phyloP scores from a whole-genome alignment of 495 filamentous ascomycete genomes.

The Penicillium malachiteum region DNA sequence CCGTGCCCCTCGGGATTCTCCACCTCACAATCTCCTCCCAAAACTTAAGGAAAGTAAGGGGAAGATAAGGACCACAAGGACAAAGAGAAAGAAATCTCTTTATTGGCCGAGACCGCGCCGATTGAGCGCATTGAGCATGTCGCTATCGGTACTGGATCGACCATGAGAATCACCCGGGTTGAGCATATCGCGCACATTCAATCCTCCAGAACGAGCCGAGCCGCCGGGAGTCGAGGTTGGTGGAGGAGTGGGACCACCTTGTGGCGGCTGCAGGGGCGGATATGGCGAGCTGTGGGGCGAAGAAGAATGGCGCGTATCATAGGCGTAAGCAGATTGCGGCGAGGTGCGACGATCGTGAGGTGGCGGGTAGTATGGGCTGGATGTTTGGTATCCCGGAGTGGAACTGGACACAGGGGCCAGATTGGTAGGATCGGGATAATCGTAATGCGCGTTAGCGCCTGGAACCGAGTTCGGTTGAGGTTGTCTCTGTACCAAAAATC shows the following conservation, averaged over 20 bases:
- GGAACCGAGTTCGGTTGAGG: conserved; percentile 18
- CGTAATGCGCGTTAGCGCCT: conserved; percentile 48
- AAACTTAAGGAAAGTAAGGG: too few relatives aligned
- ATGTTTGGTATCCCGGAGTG: conserved; percentile 47
- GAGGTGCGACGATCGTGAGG: conserved; percentile 48
- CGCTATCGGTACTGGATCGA: conserved; percentile 54
- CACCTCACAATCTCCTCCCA: too few relatives aligned
- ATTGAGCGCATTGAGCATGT: conserved; percentile 57
- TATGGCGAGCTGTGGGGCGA: conserved; percentile 52
- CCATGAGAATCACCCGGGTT: conserved; percentile 45
- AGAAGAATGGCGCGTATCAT: conserved; percentile 49
- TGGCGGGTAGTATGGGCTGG: conserved; percentile 47
- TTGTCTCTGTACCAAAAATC: conserved; percentile 34
- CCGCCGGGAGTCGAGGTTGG: conserved; percentile 36
- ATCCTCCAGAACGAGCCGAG: conserved; percentile 38
- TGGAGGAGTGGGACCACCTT: conserved; percentile 14
- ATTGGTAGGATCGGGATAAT: conserved; percentile 56
- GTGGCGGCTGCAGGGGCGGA: conserved; percentile 38
- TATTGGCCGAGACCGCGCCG: conserved; percentile 34
- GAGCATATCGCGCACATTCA: conserved; percentile 56
- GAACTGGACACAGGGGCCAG: conserved; percentile 53
- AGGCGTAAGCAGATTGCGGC: conserved; percentile 48
- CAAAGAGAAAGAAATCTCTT: background rate
- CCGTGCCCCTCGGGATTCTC: background rate
- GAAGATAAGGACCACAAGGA: background rate